These are phyloP conservation scores for Penicillium sp. DNA, from an alignment of 2,329 filamentous ascomycete species.

Conservation along the genomic window DNA sequence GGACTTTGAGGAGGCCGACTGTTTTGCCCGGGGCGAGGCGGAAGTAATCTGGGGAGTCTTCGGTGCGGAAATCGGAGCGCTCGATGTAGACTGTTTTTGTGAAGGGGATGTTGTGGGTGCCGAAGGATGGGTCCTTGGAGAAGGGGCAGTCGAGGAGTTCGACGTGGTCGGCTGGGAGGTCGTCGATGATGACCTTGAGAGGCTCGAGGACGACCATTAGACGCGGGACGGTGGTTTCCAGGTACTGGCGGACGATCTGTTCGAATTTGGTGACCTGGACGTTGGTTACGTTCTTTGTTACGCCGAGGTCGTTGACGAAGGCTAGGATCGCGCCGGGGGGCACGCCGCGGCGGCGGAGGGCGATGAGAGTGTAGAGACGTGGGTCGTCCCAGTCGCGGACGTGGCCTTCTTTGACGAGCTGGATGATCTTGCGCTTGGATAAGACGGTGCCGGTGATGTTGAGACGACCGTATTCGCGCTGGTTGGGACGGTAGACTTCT, in stretches of 20 bases:
- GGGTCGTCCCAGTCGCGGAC: conserved; percentile 92
- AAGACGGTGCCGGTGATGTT: conserved; percentile 82
- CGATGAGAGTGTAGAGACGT: conserved; percentile 81
- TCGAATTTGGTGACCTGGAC: conserved; percentile 84
- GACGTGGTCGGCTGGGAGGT: conserved; percentile 64
- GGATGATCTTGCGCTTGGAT: conserved; percentile 78
- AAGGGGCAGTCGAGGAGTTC: conserved; percentile 70
- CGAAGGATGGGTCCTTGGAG: conserved; percentile 63
- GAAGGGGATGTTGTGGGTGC: conserved; percentile 58
- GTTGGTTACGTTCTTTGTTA: conserved; percentile 74
- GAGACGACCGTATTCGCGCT: conserved; percentile 77
- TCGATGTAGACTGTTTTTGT: conserved; percentile 84
- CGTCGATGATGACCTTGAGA: conserved; percentile 75
- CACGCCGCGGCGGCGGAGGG: conserved; percentile 75
- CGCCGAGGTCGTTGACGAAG: conserved; percentile 87
- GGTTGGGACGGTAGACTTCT: conserved; percentile 86
- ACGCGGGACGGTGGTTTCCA: conserved; percentile 82
- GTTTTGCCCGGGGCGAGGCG: conserved; percentile 70
- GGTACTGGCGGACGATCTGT: conserved; percentile 75
- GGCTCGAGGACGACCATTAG: conserved; percentile 88
- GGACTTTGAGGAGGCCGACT: conserved; percentile 68
- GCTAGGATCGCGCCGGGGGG: conserved; percentile 84
- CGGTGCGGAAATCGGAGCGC: conserved; percentile 70
- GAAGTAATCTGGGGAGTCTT: conserved; percentile 70
- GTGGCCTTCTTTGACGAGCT: conserved; percentile 70